A percentile compares a stretch with the other conserved stretches of the same genome.
Conservation (phyloP, 257 asterid species). For the Ligustrum vulgare region DNA sequence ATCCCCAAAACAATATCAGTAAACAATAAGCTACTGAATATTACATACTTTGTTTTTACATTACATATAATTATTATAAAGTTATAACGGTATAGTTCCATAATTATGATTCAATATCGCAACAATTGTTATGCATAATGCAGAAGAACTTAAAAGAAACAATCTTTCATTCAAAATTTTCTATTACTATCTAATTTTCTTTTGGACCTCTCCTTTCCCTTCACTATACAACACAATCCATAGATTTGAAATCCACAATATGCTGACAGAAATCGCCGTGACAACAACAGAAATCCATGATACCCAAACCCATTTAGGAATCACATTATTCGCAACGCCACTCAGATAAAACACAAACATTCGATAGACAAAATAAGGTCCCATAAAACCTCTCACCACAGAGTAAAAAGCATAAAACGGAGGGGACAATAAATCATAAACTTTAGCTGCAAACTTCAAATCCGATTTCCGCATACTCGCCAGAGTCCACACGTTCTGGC, state of each 20-base stretch:
- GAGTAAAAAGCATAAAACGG: conserved; percentile 81
- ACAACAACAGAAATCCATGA: conserved; percentile 74
- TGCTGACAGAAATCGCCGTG: conserved; percentile 73
- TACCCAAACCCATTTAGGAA: conserved; percentile 88
- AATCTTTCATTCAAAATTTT: conserved; percentile 19
- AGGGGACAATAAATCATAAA: conserved; percentile 60
- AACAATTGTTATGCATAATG: conserved; percentile 7
- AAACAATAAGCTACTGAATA: too few relatives aligned
- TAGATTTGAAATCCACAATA: conserved; percentile 74
- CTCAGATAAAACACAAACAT: conserved; percentile 60
- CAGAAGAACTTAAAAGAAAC: conserved; percentile 19
- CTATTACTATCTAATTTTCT: conserved; percentile 45
- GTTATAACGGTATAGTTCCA: too few relatives aligned
- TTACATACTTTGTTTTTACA: too few relatives aligned
- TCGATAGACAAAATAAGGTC: conserved; percentile 68
- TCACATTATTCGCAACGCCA: conserved; percentile 63
- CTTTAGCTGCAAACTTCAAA: conserved; percentile 54
- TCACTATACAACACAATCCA: conserved; percentile 68
- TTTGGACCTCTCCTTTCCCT: conserved; percentile 35
- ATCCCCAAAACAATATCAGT: too few relatives aligned
- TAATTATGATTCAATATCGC: too few relatives aligned
- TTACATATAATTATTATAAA: too few relatives aligned
- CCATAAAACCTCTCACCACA: conserved; percentile 69
- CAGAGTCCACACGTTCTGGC: conserved; percentile 90
- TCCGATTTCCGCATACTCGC: conserved; percentile 69